Evolutionary conservation across 1,139 yeast genomes (phyloP).

Genomic region (Pichia sp.): DNA sequence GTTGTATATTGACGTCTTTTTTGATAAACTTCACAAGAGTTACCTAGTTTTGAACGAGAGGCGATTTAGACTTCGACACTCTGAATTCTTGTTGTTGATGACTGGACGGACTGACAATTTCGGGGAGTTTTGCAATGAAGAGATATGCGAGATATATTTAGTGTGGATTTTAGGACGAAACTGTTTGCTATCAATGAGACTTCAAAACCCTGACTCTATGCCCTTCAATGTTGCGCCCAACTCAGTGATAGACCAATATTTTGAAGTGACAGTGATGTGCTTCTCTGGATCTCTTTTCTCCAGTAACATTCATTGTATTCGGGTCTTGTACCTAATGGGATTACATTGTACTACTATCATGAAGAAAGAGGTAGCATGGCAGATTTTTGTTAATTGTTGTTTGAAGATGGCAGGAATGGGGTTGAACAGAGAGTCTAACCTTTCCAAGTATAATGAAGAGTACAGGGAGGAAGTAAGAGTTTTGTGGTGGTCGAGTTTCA

Average conservation of each 20-base stretch:
- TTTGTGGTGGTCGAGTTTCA: constrained; percentile 29
- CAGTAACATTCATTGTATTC: constrained; percentile 29
- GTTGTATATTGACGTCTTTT: constrained; percentile 27
- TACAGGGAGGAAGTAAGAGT: constrained; percentile 19
- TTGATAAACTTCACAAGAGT: constrained; percentile 29
- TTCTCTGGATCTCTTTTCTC: constrained; percentile 29
- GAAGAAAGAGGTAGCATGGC: constrained; percentile 33
- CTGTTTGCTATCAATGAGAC: constrained; percentile 6
- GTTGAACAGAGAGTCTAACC: too few relatives aligned
- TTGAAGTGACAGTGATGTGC: constrained; percentile 28
- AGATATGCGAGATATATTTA: constrained; percentile 30
- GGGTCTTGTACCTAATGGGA: constrained; percentile 29
- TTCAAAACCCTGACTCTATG: too few relatives aligned
- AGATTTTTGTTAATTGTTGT: constrained; percentile 30
- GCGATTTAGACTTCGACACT: constrained; percentile 22
- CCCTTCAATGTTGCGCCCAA: constrained; percentile 4
- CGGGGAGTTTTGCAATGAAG: constrained; percentile 15
- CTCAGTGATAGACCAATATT: constrained; percentile 15
- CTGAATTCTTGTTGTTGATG: too few relatives aligned
- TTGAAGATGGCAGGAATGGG: too few relatives aligned
- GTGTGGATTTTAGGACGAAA: constrained; percentile 30
- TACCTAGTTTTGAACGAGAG: constrained; percentile 28
- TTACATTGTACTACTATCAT: constrained; percentile 29
- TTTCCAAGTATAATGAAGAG: too few relatives aligned
- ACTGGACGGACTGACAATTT: too few relatives aligned